Evolutionary conservation across 2,329 filamentous ascomycete species (phyloP).

Genomic region (Bipolaris bicolor): DNA sequence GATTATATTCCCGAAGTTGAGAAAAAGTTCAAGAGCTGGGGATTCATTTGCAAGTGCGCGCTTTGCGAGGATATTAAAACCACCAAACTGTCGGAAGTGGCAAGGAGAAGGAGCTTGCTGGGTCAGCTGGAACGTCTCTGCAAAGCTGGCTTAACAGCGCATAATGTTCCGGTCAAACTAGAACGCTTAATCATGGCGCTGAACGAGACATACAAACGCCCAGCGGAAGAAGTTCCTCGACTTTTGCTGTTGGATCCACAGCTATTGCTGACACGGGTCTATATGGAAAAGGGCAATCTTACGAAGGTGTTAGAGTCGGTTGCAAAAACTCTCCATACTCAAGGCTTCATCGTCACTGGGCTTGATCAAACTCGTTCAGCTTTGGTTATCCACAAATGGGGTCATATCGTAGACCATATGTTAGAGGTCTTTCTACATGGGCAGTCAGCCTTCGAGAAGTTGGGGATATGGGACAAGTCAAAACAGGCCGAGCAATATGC

Average conservation of each 20-base stretch:
- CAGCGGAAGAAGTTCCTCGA: neutral
- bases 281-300: constrained; percentile 8
- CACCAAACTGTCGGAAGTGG: constrained; percentile 9
- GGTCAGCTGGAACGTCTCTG: constrained; percentile 3
- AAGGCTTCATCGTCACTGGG: constrained; percentile 26
- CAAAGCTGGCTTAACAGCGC: neutral
- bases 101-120: constrained; percentile 10
- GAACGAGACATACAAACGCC: constrained; percentile 23
- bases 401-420: constrained; percentile 29
- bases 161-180: neutral
- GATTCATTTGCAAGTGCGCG: constrained; percentile 25
- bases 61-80: constrained; percentile 20
- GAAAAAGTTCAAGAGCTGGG: constrained; percentile 19
- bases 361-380: constrained; percentile 11
- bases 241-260: constrained; percentile 14
- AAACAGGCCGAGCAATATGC: constrained; percentile 40
- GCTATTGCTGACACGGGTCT: constrained; percentile 19
- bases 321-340: constrained; percentile 6
- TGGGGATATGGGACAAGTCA: constrained; percentile 19
- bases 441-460: constrained; percentile 29
- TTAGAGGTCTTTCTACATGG: constrained; percentile 41
- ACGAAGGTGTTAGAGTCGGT: constrained; percentile 14
- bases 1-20: neutral
- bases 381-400: constrained; percentile 38
- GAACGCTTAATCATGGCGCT: constrained; percentile 21